phyloP scores from a whole-genome alignment of 768 basidiomycete genomes.

The Pisolithus tinctorius region DNA sequence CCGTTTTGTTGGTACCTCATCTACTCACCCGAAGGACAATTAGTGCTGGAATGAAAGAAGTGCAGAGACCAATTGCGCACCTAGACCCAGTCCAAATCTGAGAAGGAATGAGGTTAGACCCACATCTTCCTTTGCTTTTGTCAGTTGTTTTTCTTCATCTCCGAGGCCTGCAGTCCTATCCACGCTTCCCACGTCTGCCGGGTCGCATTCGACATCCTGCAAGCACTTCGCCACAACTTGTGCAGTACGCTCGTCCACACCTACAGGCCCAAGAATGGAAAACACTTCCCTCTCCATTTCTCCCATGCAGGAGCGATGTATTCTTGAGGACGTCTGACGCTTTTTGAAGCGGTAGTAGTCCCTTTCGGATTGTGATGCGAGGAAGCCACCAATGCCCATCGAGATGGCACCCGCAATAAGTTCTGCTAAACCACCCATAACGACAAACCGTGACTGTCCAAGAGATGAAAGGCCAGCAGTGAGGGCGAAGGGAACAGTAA shows the following conservation, averaged over 20 bases:
- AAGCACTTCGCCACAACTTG: slow-evolving; percentile 75
- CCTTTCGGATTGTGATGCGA: slow-evolving; percentile 93
- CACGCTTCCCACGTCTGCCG: slow-evolving; percentile 11
- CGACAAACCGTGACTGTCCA: slow-evolving; percentile 83
- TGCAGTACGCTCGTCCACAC: slow-evolving; percentile 80
- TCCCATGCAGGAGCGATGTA: slow-evolving; percentile 81
- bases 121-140: slow-evolving; percentile 68
- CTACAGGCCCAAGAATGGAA: slow-evolving; percentile 81
- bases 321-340: slow-evolving; percentile 69
- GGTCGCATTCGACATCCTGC: slow-evolving; percentile 54
- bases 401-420: slow-evolving; percentile 94
- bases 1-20: slow-evolving; percentile 82
- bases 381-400: slow-evolving; percentile 98
- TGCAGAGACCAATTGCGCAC: slow-evolving; percentile 26
- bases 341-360: slow-evolving; percentile 86
- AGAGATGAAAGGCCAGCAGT: slow-evolving; percentile 86
- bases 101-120: slow-evolving; percentile 91
- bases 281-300: slow-evolving; percentile 96
- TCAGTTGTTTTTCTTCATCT: slow-evolving; percentile 52
- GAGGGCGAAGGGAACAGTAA: slow-evolving; percentile 89
- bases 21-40: slow-evolving; percentile 30
- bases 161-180: slow-evolving; percentile 3
- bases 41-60: too few species aligned
- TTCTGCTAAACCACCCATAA: slow-evolving; percentile 91
- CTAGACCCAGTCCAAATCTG: slow-evolving; percentile 89